These are phyloP conservation scores for Neocatenulostroma microsporum DNA, from an alignment of 2,329 filamentous ascomycete genomes.

Conservation along the genomic window DNA sequence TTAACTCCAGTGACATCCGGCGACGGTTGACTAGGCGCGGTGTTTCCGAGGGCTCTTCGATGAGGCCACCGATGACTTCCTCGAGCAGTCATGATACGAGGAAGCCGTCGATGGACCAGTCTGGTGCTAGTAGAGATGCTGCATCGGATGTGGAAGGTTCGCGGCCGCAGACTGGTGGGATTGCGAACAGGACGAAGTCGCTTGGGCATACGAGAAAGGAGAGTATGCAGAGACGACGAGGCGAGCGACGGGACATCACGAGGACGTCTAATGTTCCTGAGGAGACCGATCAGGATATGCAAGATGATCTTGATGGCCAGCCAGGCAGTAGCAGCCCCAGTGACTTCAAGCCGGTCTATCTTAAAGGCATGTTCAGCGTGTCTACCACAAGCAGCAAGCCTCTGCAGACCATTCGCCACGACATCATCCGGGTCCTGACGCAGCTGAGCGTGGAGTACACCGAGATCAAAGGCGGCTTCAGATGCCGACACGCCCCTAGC, in stretches of 20 bases:
- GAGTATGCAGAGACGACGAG: constrained; percentile 80
- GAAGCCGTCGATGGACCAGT: constrained; percentile 32
- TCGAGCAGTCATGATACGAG: constrained; percentile 18
- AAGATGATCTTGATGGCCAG: constrained; percentile 39
- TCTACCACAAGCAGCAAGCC: constrained; percentile 93
- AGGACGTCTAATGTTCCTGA: constrained; percentile 75
- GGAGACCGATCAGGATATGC: constrained; percentile 77
- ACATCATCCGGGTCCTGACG: constrained; percentile 83
- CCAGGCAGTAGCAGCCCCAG: constrained; percentile 53
- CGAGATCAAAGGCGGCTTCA: constrained; percentile 91
- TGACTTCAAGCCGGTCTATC: constrained; percentile 83
- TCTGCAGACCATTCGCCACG: constrained; percentile 71
- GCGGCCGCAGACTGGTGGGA: constrained; percentile 44
- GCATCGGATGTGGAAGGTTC: constrained; percentile 43
- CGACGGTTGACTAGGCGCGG: constrained; percentile 53
- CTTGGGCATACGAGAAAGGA: constrained; percentile 82
- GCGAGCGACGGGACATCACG: constrained; percentile 42
- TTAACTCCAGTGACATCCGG: constrained; percentile 78
- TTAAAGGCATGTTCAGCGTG: constrained; percentile 95
- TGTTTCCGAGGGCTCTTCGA: constrained; percentile 46
- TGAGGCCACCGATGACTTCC: constrained; percentile 22
- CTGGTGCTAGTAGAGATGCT: constrained; percentile 29
- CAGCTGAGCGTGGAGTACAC: constrained; percentile 83
- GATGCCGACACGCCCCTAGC: constrained; percentile 78
- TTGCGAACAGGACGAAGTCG: constrained; percentile 71